Base-by-base conservation (phyloP, 2,329 filamentous ascomycete species). In the Xylariaceae sp. region DNA sequence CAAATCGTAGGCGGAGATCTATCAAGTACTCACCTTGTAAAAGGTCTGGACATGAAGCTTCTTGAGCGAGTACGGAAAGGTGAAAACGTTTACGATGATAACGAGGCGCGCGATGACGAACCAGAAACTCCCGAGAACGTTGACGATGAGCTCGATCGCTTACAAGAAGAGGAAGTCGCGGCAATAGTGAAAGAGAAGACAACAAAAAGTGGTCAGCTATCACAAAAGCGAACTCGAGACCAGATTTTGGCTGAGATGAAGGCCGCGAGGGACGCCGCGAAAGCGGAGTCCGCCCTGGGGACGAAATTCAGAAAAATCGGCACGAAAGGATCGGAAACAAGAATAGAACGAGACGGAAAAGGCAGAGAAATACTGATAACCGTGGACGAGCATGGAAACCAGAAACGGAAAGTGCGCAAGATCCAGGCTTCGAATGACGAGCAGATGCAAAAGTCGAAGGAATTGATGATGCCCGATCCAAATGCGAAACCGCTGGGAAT, bases 11-110 rank as follows among this genome's bases (percentile, higher is more conserved):
- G 92, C 2, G 93, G 92, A 6, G 89, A 96, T 72, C 75, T 92
- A 18, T 78, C 78, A 11, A 90, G 86, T 67, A 96, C 92, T 11
- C 91, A 96, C 78, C 75, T 97, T 65, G 88, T 97, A 52, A 97
- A 97, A 71, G 94, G 94, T 0, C 75, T 99, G 53, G 94, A 99
- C 74, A 89, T 91, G 72, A 88, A 89, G 72, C 77, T 97, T 10
- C 77, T 92, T 34, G 84, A 89, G 72, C 80, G 86, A 65, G 81
- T 89, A 61, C 82, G 82, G 61, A 82, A 80, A 57, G 89, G 88
- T 47, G 89, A 92, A 72, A 77, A 92, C 73, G 80, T 90, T 1
- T 81, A 79, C 65, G 73, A 69, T n/a, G 73, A 76, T 6, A 70
- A 68, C 7, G 67, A 71, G 35, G 63, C 69, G 23, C 60, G 66